Conservation (phyloP, 805 yeast species). For the Barnettozyma sucrosica region DNA sequence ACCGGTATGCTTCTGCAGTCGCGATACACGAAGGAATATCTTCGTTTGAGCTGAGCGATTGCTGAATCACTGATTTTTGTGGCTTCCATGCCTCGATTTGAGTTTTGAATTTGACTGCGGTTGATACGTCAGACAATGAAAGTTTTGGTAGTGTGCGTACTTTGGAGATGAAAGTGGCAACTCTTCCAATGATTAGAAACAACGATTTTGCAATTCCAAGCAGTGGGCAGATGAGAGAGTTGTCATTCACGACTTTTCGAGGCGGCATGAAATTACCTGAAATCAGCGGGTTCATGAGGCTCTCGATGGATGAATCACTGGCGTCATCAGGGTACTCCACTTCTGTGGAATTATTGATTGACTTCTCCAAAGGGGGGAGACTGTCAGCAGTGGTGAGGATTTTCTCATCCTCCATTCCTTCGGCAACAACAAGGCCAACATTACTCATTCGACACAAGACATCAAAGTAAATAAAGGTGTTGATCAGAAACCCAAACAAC, state of each 20-base stretch:
- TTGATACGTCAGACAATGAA: conserved; percentile 42
- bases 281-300: conserved; percentile 6
- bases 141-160: conserved; percentile 38
- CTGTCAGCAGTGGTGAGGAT: conserved; percentile 9
- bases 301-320: conserved; percentile 2
- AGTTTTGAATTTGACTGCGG: conserved; percentile 48
- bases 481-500: conserved; percentile 20
- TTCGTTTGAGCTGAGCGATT: conserved; percentile 31
- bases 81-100: conserved; percentile 57
- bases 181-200: conserved; percentile 59
- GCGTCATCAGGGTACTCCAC: not conserved
- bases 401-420: conserved; percentile 13
- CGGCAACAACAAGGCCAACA: not conserved
- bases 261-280: conserved; percentile 5
- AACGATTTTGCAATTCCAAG: conserved; percentile 62
- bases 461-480: conserved; percentile 65
- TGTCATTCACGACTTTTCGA: conserved; percentile 2
- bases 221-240: conserved; percentile 48
- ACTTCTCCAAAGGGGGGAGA: not conserved
- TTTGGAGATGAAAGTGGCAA: conserved; percentile 48
- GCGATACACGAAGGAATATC: conserved; percentile 57
- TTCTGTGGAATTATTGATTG: not conserved
- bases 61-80: conserved; percentile 29
- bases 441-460: conserved; percentile 63
- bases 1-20: conserved; percentile 66